These are phyloP conservation scores for Coniochaeta hoffmannii DNA, from an alignment of 2,329 filamentous ascomycete species.

Conservation along the genomic window DNA sequence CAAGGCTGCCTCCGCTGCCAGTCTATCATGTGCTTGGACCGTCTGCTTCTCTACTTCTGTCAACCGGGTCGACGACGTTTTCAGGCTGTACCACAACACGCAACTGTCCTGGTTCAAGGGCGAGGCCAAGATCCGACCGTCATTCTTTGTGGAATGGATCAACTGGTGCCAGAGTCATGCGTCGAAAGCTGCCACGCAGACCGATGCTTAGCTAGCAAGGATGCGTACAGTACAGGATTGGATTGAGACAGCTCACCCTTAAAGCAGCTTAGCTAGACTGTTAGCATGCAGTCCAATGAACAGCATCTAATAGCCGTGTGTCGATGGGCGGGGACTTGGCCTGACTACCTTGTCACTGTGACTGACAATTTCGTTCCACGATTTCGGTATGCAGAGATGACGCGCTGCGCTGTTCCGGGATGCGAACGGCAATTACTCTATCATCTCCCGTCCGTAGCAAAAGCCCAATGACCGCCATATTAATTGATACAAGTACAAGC, in stretches of 20 bases:
- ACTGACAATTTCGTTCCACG: background rate
- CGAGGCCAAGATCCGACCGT: slow-evolving; percentile 51
- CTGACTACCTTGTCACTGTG: no score
- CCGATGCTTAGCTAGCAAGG: background rate
- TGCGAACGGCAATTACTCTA: slow-evolving; percentile 2
- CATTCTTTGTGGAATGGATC: slow-evolving; percentile 65
- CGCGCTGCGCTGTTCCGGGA: background rate
- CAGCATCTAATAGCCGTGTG: background rate
- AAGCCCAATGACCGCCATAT: background rate
- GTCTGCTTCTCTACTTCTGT: slow-evolving; percentile 45
- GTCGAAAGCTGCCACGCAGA: background rate
- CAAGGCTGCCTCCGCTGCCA: slow-evolving; percentile 66
- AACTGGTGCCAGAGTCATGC: slow-evolving; percentile 51
- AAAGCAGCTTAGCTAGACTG: background rate
- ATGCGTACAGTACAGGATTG: background rate
- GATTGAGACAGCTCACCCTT: background rate
- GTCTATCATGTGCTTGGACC: slow-evolving; percentile 57
- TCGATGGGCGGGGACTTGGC: no score
- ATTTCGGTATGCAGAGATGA: background rate
- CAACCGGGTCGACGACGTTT: slow-evolving; percentile 44
- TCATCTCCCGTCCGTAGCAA: background rate
- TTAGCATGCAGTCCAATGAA: no score
- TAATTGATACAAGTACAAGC: slow-evolving; percentile 5
- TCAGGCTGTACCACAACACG: slow-evolving; percentile 57
- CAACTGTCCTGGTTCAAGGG: slow-evolving; percentile 52